Base-by-base conservation (phyloP, 2,329 filamentous ascomycete genomes). In the Atkinsonella hypoxylon region DNA sequence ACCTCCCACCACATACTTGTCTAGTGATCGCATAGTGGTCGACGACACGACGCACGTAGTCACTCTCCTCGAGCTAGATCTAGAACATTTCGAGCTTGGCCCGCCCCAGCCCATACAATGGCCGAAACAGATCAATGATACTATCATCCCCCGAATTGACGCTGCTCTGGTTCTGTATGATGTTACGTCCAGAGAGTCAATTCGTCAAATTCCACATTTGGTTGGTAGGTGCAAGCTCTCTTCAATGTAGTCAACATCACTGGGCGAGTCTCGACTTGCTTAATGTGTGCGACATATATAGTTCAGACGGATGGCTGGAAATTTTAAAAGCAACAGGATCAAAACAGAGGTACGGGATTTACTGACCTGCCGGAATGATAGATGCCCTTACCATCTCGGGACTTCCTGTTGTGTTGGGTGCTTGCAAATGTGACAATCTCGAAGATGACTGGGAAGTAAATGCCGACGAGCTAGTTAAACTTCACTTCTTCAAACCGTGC, bases 141-240 rank as follows among this genome's bases (percentile, higher is more conserved):
- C 82, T 55, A 78, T 83, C 54, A 75, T 87, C 53, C 87, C 89
- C 47, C 78, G 76, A 40, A 78, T 95, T 61, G 87, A 97, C 61
- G 91, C 87, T 18, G 89, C 87, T 44, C 70, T 96, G 58, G 79
- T 91, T 52, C 72, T 97, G 46, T 95, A 95, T 73, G 88, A 96
- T 75, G 85, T 94, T 43, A 87, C 82, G 66, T 85, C 87, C 64
- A 77, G 81, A 58, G 80, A 83, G 53, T 91, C 83, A 63, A 80
- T 95, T 59, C 76, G 77, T 53, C 80, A 85, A 53, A 74, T 95
- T 50, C 83, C 87, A 40, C 79, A 85, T 59, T 81, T 87, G 55
- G 73, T 95, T 64, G 82, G 90, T 95, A 76, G 42, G 59, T 51
- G 22, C 45, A 34, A 31, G 15, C 42, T 42, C 31, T 53, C 18